Evolutionary conservation across 192 early-diverging fungal genomes (phyloP).

Genomic region (Linnemannia elongata): DNA sequence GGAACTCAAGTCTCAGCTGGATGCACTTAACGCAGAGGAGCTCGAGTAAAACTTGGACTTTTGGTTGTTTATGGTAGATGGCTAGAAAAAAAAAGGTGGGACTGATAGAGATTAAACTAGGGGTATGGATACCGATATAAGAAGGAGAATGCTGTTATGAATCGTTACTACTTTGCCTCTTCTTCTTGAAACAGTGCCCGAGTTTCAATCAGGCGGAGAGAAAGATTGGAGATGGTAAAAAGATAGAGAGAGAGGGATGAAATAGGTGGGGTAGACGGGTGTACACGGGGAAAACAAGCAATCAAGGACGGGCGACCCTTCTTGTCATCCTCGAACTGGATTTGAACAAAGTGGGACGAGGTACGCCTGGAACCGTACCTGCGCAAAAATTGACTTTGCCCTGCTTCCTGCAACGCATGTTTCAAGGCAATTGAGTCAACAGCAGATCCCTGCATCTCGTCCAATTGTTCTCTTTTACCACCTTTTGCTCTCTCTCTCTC

Average conservation of each 20-base stretch:
- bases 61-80: background rate
- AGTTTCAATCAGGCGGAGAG: background rate
- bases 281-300: background rate
- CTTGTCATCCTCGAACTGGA: background rate
- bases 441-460: too few species aligned
- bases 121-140: too few species aligned
- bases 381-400: background rate
- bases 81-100: background rate
- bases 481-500: background rate
- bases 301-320: background rate
- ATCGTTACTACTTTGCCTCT: background rate
- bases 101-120: too few species aligned
- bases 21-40: slow-evolving; percentile 50
- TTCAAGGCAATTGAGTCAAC: background rate
- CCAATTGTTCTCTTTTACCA: background rate
- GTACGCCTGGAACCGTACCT: background rate
- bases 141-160: too few species aligned
- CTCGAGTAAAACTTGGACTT: slow-evolving; percentile 20
- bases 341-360: background rate
- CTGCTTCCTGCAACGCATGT: background rate
- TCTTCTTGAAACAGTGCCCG: background rate
- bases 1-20: slow-evolving; percentile 54
- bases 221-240: background rate
- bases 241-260: background rate
- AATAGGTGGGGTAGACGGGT: background rate